phyloP scores from a whole-genome alignment of 2,329 filamentous ascomycete genomes.

The Pseudogymnoascus verrucosus region DNA sequence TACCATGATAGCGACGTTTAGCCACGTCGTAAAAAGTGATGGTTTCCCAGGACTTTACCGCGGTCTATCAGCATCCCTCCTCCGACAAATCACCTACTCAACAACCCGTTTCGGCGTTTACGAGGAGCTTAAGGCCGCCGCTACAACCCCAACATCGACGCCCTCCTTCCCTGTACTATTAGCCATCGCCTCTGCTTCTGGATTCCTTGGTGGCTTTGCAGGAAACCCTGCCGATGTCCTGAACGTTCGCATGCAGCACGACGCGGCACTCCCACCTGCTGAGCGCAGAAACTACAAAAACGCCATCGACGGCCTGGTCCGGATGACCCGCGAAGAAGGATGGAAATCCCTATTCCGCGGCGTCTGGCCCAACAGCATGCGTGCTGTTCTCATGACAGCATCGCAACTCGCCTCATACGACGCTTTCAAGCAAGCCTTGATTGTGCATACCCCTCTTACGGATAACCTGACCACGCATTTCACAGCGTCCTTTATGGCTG shows the following conservation, averaged over 20 bases:
- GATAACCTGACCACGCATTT: conserved; percentile 74
- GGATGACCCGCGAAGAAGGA: conserved; percentile 85
- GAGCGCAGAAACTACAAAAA: conserved; percentile 83
- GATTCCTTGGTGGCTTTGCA: conserved; percentile 78
- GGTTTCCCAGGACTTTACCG: conserved; percentile 78
- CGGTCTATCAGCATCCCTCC: conserved; percentile 83
- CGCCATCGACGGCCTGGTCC: conserved; percentile 75
- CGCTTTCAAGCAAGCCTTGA: conserved; percentile 64
- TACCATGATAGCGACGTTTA: conserved; percentile 78
- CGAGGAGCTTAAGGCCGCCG: conserved; percentile 75
- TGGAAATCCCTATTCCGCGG: conserved; percentile 69
- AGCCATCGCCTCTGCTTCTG: conserved; percentile 73
- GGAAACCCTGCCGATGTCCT: conserved; percentile 94
- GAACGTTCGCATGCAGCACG: conserved; percentile 98
- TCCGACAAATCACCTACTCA: conserved; percentile 92
- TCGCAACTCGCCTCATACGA: conserved; percentile 81
- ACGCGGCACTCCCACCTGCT: conserved; percentile 62
- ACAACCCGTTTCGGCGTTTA: conserved; percentile 96
- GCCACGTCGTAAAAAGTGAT: conserved; percentile 68
- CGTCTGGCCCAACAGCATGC: conserved; percentile 71
- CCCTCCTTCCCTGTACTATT: conserved; percentile 72
- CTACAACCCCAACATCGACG: conserved; percentile 42
- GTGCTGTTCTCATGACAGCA: conserved; percentile 82
- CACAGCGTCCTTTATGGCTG: conserved; percentile 66
- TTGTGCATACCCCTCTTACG: conserved; percentile 55